Conservation (phyloP, 2,329 filamentous ascomycete species). For the Aspergillus amoenus region DNA sequence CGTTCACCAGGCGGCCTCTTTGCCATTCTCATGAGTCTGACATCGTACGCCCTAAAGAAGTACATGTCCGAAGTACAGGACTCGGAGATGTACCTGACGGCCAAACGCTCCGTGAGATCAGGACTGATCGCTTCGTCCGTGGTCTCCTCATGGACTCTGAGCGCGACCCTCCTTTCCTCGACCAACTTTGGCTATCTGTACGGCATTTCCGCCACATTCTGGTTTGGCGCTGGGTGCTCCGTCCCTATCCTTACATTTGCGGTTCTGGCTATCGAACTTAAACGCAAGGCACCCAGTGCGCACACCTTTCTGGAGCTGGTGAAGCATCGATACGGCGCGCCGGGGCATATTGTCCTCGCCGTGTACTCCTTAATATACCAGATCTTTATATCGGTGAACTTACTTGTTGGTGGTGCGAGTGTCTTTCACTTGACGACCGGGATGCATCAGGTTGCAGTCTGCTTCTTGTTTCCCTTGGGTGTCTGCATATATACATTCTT, state of each 20-base stretch:
- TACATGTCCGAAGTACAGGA: conserved; percentile 6
- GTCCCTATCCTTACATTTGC: conserved; percentile 2
- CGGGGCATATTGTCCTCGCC: not conserved
- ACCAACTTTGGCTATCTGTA: conserved; percentile 3
- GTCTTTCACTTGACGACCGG: not conserved
- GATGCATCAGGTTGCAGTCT: not conserved
- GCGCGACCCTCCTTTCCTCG: not conserved
- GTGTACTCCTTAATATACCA: not conserved
- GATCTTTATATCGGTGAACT: not conserved
- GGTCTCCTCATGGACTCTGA: conserved; percentile 5
- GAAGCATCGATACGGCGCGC: not conserved
- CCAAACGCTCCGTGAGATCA: not conserved
- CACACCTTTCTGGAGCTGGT: conserved; percentile 3
- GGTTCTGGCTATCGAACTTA: conserved; percentile 1
- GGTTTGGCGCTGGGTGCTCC: not conserved
- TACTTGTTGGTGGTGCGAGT: not conserved
- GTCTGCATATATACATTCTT: conserved; percentile 3
- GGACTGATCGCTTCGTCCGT: not conserved
- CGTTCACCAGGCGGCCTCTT: not conserved
- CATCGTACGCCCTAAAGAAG: not conserved
- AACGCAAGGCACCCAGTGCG: conserved; percentile 1
- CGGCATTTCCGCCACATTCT: not conserved
- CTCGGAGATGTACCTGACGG: conserved; percentile 6
- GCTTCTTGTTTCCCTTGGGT: conserved; percentile 1
- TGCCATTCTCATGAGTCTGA: not conserved